Evolutionary conservation across 2,329 filamentous ascomycete species (phyloP).

Genomic region (Trichoderma sp.): DNA sequence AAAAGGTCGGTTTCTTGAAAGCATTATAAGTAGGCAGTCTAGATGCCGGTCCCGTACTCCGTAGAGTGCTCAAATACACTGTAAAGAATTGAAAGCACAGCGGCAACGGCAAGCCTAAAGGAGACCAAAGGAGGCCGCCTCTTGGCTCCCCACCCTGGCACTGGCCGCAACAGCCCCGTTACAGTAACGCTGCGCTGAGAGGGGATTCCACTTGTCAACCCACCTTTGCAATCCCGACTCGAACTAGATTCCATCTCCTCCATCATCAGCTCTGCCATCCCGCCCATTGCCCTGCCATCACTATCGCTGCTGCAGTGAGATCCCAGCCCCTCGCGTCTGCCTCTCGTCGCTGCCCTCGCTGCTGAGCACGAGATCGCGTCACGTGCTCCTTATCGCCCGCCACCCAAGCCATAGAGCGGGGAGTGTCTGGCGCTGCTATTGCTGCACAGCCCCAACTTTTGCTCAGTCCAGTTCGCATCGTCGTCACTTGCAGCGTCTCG

Average conservation of each 20-base stretch:
- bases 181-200: conserved; percentile 1
- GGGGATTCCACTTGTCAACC: conserved; percentile 19
- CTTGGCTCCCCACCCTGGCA: background rate
- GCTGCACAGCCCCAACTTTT: conserved; percentile 20
- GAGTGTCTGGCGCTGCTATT: conserved; percentile 18
- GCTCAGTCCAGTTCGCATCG: conserved; percentile 17
- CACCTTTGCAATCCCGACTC: conserved; percentile 14
- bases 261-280: conserved; percentile 3
- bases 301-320: background rate
- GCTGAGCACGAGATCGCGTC: conserved; percentile 5
- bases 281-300: background rate
- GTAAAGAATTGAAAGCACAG: background rate
- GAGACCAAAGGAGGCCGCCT: conserved; percentile 14
- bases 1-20: background rate
- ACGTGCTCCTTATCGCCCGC: conserved; percentile 20
- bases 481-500: conserved; percentile 13
- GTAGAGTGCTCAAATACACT: background rate
- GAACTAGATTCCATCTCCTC: conserved; percentile 8
- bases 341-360: background rate
- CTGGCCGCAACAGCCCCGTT: conserved; percentile 3
- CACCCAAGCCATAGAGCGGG: conserved; percentile 18
- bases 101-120: background rate
- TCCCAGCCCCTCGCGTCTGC: background rate
- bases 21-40: background rate
- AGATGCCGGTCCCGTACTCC: background rate